Evolutionary conservation across 1,284 basidiomycete genomes (phyloP).

Genomic region (Prillingera fragicola): DNA sequence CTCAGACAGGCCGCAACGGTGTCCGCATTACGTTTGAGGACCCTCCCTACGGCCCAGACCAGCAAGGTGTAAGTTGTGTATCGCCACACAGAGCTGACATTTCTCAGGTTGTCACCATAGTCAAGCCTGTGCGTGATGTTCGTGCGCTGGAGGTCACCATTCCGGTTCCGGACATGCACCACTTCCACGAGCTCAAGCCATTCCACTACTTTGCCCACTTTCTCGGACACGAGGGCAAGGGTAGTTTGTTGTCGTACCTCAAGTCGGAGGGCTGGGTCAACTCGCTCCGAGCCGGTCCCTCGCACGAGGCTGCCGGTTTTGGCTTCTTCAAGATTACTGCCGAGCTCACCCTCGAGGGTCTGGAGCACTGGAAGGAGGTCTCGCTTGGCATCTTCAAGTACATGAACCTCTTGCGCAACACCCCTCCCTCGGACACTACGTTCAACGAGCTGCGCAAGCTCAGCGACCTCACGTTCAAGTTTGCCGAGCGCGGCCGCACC

Average conservation of each 20-base stretch:
- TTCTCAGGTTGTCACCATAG: conserved; percentile 68
- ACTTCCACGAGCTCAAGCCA: conserved; percentile 76
- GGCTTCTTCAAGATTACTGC: conserved; percentile 82
- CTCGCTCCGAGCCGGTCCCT: conserved; percentile 66
- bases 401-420: conserved; percentile 69
- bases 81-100: conserved; percentile 7
- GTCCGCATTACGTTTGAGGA: conserved; percentile 57
- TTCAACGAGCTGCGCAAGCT: conserved; percentile 76
- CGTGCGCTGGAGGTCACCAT: conserved; percentile 83
- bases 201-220: conserved; percentile 76
- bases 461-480: conserved; percentile 73
- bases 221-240: conserved; percentile 92
- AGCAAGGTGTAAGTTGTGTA: conserved; percentile 62
- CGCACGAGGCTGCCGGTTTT: conserved; percentile 66
- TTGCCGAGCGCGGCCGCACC: conserved; percentile 75
- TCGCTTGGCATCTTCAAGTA: conserved; percentile 78
- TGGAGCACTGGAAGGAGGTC: conserved; percentile 72
- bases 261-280: conserved; percentile 91
- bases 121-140: conserved; percentile 86
- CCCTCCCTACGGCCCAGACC: conserved; percentile 67
- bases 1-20: conserved; percentile 35
- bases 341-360: conserved; percentile 78
- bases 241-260: conserved; percentile 85
- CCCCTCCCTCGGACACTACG: conserved; percentile 62
- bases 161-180: conserved; percentile 76